Evolutionary conservation across 257 asterid genomes (phyloP).

Genomic region (Scutellaria galericulata): DNA sequence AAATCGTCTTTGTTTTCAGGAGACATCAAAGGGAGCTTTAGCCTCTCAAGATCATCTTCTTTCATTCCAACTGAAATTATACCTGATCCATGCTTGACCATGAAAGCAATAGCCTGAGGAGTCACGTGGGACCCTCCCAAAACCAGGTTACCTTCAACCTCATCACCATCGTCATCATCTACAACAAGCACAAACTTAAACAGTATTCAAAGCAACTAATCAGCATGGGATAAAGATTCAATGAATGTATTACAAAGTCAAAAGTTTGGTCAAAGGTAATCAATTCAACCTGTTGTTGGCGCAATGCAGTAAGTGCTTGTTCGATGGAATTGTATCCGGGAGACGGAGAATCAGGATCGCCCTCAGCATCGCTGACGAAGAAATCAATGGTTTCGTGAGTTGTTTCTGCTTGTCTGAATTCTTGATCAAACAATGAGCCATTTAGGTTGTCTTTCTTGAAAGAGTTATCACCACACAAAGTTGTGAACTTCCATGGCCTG

Average conservation of each 20-base stretch:
- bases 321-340: constrained; percentile 73
- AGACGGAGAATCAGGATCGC: constrained; percentile 89
- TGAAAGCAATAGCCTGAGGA: constrained; percentile 61
- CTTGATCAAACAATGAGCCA: constrained; percentile 44
- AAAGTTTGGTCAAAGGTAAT: too few species aligned
- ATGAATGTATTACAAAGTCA: not conserved
- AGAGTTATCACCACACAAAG: constrained; percentile 40
- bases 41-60: constrained; percentile 72
- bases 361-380: constrained; percentile 90
- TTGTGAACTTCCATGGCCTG: constrained; percentile 36
- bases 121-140: constrained; percentile 68
- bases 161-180: constrained; percentile 67
- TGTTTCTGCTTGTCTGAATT: constrained; percentile 54
- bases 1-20: constrained; percentile 72
- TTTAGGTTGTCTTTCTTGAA: constrained; percentile 35
- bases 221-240: constrained; percentile 31
- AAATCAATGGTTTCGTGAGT: constrained; percentile 72
- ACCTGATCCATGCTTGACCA: constrained; percentile 82
- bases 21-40: constrained; percentile 80
- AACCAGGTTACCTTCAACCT: constrained; percentile 77
- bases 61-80: constrained; percentile 88
- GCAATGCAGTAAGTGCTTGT: constrained; percentile 63
- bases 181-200: constrained; percentile 81
- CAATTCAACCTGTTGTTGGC: constrained; percentile 57
- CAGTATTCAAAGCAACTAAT: constrained; percentile 32